A percentile compares a stretch with the other conserved stretches of the same genome.
Conservation (phyloP, 1,284 basidiomycete species). For the Heliocybe sulcata region DNA sequence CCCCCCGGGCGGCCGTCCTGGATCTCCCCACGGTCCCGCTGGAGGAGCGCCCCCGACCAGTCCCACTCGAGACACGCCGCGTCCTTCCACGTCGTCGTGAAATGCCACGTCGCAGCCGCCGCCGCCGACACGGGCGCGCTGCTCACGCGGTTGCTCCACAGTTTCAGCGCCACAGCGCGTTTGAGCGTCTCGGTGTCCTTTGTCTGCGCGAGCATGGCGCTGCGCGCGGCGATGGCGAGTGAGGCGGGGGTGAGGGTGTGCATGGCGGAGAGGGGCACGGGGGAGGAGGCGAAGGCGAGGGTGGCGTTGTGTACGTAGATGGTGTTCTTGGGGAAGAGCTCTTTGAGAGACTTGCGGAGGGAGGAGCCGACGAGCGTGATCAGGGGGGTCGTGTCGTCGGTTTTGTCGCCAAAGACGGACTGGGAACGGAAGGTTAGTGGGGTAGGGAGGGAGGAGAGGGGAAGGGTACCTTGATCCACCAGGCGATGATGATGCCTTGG, state of each 20-base stretch:
- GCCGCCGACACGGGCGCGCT: neutral
- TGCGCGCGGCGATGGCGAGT: neutral
- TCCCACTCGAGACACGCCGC: neutral
- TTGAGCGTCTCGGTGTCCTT: neutral
- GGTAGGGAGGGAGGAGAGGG: neutral
- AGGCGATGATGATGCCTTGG: neutral
- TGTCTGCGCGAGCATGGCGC: neutral
- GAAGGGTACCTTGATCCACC: neutral
- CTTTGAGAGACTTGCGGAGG: neutral
- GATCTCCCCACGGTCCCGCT: neutral
- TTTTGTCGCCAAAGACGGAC: neutral
- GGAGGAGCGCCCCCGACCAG: neutral
- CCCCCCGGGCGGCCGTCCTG: neutral
- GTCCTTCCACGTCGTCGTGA: neutral
- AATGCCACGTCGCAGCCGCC: neutral
- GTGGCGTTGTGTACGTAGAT: neutral
- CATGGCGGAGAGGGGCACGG: constrained; percentile 14
- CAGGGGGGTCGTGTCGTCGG: neutral
- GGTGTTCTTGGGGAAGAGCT: neutral
- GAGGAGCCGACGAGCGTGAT: neutral
- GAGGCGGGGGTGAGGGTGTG: neutral
- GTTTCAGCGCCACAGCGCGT: neutral
- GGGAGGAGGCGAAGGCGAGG: constrained; percentile 10
- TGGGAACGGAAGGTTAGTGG: neutral
- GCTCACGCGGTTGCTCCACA: neutral